Evolutionary conservation across 2,329 filamentous ascomycete species (phyloP).

Genomic region (Fusarium illudens): DNA sequence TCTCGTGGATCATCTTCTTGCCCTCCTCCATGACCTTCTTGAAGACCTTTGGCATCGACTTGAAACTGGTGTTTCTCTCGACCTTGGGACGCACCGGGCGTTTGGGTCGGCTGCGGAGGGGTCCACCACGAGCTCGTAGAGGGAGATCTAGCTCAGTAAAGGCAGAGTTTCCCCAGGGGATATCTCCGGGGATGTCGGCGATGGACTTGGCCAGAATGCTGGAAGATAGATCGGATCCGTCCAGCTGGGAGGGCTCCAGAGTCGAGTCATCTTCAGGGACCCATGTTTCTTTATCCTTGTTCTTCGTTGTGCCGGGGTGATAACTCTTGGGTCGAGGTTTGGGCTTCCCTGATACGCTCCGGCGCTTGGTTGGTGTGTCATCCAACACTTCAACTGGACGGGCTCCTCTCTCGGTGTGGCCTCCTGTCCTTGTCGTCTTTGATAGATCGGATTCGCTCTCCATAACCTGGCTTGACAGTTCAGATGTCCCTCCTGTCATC

Average conservation of each 20-base stretch:
- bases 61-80: constrained; percentile 66
- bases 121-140: constrained; percentile 51
- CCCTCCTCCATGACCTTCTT: constrained; percentile 71
- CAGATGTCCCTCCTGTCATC: constrained; percentile 16
- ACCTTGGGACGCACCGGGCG: constrained; percentile 51
- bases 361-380: constrained; percentile 52
- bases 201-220: constrained; percentile 59
- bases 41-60: constrained; percentile 67
- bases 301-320: constrained; percentile 30
- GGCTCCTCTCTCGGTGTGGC: constrained; percentile 3
- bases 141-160: constrained; percentile 71
- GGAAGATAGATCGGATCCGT: constrained; percentile 47
- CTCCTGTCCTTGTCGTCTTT: constrained; percentile 23
- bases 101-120: constrained; percentile 53
- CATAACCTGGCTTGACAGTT: constrained; percentile 18
- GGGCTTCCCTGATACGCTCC: constrained; percentile 39
- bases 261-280: constrained; percentile 44
- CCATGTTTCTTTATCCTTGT: constrained; percentile 42
- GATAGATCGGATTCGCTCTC: constrained; percentile 34
- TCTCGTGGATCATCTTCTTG: constrained; percentile 71
- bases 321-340: constrained; percentile 41
- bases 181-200: constrained; percentile 64
- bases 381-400: constrained; percentile 46
- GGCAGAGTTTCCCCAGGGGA: constrained; percentile 71
- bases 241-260: constrained; percentile 38